These are phyloP conservation scores for Aquilaria sinensis DNA, from an alignment of 345 rosid genomes.

Conservation along the genomic window DNA sequence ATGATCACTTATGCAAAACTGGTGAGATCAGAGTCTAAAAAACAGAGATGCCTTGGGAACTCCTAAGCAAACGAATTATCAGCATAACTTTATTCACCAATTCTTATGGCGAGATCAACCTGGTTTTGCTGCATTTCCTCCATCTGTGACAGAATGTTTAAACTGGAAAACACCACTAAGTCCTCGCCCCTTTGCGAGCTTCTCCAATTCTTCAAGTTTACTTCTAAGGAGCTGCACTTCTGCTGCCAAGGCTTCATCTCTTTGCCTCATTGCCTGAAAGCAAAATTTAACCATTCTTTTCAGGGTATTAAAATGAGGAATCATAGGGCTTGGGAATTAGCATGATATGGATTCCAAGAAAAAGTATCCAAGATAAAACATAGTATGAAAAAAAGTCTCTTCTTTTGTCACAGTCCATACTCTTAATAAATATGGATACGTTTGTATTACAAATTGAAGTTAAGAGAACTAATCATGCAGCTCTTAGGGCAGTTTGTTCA, in stretches of 20 bases:
- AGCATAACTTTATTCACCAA: constrained; percentile 8
- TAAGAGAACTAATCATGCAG: not conserved
- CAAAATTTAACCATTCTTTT: not conserved
- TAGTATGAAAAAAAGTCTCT: not conserved
- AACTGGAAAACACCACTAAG: constrained; percentile 53
- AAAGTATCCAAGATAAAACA: not conserved
- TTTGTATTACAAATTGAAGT: not conserved
- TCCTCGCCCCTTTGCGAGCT: constrained; percentile 61
- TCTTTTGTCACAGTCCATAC: not conserved
- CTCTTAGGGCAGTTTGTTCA: not conserved
- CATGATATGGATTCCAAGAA: not conserved
- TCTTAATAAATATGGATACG: not conserved
- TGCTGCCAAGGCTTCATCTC: constrained; percentile 54
- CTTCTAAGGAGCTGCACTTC: constrained; percentile 50
- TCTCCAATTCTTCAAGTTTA: constrained; percentile 66
- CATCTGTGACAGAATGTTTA: constrained; percentile 27
- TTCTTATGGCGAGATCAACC: constrained; percentile 20
- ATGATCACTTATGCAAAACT: constrained; percentile 1
- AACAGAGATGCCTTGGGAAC: constrained; percentile 5
- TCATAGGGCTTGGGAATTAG: not conserved
- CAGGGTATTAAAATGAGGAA: not conserved
- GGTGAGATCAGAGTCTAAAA: constrained; percentile 9
- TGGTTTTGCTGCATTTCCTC: constrained; percentile 27
- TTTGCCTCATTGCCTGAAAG: constrained; percentile 51
- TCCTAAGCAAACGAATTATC: constrained; percentile 13